Evolutionary conservation across 1,284 basidiomycete genomes (phyloP), one percentile per base, ranked within the genome.

Genomic region (Cystobasidium sp.): DNA sequence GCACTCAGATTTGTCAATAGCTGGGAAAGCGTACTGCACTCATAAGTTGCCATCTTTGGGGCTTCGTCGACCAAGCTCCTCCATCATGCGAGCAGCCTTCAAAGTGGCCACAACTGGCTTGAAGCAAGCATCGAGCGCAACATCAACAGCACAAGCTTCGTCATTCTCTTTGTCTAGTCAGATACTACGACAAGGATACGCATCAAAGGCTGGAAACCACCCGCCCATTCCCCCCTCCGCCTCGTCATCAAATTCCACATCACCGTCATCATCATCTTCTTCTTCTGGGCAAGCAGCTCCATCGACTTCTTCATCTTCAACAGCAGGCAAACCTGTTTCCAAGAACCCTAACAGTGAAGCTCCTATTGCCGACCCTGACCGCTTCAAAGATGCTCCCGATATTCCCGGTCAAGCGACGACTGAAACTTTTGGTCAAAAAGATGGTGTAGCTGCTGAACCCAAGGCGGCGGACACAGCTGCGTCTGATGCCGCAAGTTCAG

Each of bases 31-130:
- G n/a, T n/a, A 63, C 8, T 12, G 6, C 12, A 24, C 2, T 41
- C 20, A 20, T 51, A 20, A 4, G 16, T 10, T 22, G 3, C 14
- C 22, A 37, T 39, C 3, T 10, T 39, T 6, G 3, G 37, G 18
- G 22, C 41, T 14, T 31, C 58, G 14, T 44, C 14, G 24, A 14
- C 37, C 14, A 16, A 16, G 24, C 14, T 44, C 14, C 24, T 39
- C 49, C 22, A 66, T 22, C 64, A 66, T 66, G 64, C 47, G 64
- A 39, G 49, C 24, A 20, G 64, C 64, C 31, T 66, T 66, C 51
- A 51, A 37, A 18, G 64, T 66, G 51, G 64, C 64, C 64, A 66
- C 47, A 14, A 66, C 22, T 46, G 64, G 31, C 39, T 31, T 51
- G 37, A 66, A 47, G 51, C 64, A 51, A 41, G 64, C 64, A 66